phyloP scores from a whole-genome alignment of 352 stramenopile genomes.

The Pilasporangium apinafurcum region DNA sequence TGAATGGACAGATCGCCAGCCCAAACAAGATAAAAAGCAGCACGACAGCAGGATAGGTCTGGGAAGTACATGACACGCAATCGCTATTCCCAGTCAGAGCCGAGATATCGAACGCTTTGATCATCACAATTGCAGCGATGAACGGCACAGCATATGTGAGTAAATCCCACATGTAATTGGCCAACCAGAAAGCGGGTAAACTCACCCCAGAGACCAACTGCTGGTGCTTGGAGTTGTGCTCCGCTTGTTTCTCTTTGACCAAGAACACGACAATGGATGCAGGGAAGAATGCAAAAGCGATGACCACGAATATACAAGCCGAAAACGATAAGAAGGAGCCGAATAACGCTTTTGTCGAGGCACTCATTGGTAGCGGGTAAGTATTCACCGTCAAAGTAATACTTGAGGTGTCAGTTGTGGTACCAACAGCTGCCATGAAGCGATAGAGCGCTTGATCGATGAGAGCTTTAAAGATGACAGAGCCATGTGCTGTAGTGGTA shows the following conservation, averaged over 20 bases:
- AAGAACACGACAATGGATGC: constrained; percentile 93
- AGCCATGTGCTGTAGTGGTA: constrained; percentile 31
- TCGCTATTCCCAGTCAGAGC: constrained; percentile 27
- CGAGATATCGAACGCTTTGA: constrained; percentile 43
- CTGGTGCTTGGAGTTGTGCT: constrained; percentile 94
- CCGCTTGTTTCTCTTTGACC: constrained; percentile 92
- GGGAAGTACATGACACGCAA: constrained; percentile 32
- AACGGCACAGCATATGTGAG: constrained; percentile 87
- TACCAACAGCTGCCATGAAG: constrained; percentile 19
- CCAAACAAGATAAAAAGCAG: constrained; percentile 63
- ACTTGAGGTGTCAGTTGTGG: constrained; percentile 2
- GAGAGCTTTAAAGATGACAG: constrained; percentile 50
- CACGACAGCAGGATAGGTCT: constrained; percentile 39
- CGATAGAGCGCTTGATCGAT: constrained; percentile 54
- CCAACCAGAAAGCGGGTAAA: constrained; percentile 93
- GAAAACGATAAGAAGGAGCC: constrained; percentile 63
- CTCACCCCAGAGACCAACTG: constrained; percentile 94
- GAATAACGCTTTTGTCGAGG: constrained; percentile 49
- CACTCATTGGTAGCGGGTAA: constrained; percentile 53
- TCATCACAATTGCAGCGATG: constrained; percentile 32
- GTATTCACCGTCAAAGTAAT: constrained; percentile 35
- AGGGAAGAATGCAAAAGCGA: constrained; percentile 92
- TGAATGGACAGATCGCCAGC: constrained; percentile 43
- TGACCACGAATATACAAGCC: constrained; percentile 82
- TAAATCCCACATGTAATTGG: constrained; percentile 92